Percentiles rank a stretch among this genome's conserved stretches.
Conservation (phyloP, 108 stramenopile genomes). For the Skeletonema marinoi region DNA sequence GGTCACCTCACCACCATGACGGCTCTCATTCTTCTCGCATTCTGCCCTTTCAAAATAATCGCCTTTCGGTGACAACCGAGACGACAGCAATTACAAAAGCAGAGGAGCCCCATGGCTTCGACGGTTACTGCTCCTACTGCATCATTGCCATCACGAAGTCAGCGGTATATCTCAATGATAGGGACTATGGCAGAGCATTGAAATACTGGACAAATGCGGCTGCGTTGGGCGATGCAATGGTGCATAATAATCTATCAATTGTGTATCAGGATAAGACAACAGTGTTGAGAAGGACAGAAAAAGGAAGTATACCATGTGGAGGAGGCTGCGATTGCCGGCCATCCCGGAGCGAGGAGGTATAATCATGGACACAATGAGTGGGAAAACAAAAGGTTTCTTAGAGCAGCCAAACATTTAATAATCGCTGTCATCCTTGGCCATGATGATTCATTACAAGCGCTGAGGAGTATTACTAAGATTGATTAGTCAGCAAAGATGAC, state of each 20-base stretch:
- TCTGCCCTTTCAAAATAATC: too few species aligned
- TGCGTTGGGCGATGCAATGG: not conserved
- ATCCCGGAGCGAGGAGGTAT: not conserved
- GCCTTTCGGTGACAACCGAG: too few species aligned
- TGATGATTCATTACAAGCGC: not conserved
- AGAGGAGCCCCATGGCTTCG: too few species aligned
- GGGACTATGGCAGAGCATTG: not conserved
- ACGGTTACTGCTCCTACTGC: too few species aligned
- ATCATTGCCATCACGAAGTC: too few species aligned
- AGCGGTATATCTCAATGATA: not conserved
- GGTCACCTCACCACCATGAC: too few species aligned
- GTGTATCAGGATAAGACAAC: not conserved
- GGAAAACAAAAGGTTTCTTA: not conserved
- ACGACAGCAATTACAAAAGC: too few species aligned
- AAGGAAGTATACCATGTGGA: not conserved
- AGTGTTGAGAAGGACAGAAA: not conserved
- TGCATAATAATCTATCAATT: not conserved
- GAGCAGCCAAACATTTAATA: not conserved
- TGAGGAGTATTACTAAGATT: not conserved
- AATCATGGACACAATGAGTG: not conserved
- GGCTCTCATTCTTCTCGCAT: too few species aligned
- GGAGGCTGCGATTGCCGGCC: not conserved
- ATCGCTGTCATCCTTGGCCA: not conserved
- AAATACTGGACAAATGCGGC: not conserved
- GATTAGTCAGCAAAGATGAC: not conserved